Evolutionary conservation across 257 asterid species (phyloP).

Genomic region (Capsicum rhomboideum): DNA sequence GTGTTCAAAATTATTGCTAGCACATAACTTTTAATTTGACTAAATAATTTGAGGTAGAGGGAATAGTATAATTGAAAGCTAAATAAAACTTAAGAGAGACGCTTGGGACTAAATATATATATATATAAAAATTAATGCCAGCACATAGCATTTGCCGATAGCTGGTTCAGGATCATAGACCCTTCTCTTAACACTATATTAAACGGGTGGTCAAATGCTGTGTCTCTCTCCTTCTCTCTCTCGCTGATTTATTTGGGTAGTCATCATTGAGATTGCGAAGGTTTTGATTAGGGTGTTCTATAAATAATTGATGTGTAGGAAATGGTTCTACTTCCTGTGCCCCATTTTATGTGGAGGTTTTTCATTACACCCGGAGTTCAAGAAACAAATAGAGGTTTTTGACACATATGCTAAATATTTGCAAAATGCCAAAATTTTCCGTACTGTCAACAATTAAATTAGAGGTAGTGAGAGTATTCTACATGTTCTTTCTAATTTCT

Average conservation of each 20-base stretch:
- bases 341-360: background rate
- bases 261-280: background rate
- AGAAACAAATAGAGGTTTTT: background rate
- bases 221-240: background rate
- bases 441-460: background rate
- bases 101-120: too few relatives aligned
- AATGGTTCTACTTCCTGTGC: background rate
- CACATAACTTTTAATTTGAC: too few relatives aligned
- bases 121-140: too few relatives aligned
- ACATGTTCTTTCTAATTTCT: background rate
- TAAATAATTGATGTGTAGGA: background rate
- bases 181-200: background rate
- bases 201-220: background rate
- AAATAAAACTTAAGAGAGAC: too few relatives aligned
- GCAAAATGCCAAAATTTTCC: background rate
- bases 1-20: background rate
- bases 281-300: background rate
- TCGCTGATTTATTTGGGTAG: background rate
- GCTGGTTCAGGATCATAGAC: background rate
- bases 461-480: background rate
- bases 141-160: background rate
- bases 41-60: too few relatives aligned
- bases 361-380: background rate
- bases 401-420: background rate
- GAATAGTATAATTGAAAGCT: too few relatives aligned